These are phyloP conservation scores for Gaeumannomyces sp. DNA, from an alignment of 2,329 filamentous ascomycete genomes.

Conservation along the genomic window DNA sequence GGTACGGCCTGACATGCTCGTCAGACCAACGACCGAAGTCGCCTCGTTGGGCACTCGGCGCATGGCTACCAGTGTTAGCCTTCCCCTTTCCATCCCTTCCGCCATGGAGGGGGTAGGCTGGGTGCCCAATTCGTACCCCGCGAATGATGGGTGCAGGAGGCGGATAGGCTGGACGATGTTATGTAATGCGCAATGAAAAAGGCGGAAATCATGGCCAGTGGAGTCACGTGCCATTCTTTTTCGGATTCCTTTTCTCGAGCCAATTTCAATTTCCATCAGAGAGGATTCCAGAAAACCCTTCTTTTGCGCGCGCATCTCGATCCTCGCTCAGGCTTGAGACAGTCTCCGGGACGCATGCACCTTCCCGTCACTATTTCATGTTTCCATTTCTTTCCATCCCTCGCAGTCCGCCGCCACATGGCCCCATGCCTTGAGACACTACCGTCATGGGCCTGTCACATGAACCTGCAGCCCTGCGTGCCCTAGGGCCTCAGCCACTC, in stretches of 20 bases:
- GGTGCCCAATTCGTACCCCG: not conserved
- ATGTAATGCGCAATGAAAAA: too few relatives aligned
- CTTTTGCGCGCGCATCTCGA: not conserved
- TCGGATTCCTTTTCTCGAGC: not conserved
- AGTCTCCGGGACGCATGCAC: not conserved
- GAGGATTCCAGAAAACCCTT: not conserved
- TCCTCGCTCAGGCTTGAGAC: not conserved
- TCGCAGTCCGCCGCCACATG: not conserved
- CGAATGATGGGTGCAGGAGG: not conserved
- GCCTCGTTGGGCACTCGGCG: too few relatives aligned
- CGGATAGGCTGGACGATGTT: too few relatives aligned
- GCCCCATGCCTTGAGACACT: not conserved
- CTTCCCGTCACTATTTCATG: not conserved
- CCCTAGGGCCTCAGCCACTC: not conserved
- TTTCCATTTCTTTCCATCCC: not conserved
- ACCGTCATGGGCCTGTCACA: not conserved
- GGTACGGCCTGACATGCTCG: too few relatives aligned
- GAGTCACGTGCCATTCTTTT: not conserved
- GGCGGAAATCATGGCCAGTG: not conserved
- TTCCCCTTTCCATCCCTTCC: not conserved
- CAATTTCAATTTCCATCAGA: not conserved
- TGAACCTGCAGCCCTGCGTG: not conserved
- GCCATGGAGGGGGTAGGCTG: not conserved
- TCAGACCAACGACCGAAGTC: too few relatives aligned
- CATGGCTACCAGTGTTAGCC: not conserved